Percentiles rank a stretch among this genome's conserved stretches.
phyloP scores from a whole-genome alignment of 495 filamentous ascomycete genomes.

The Endocarpon pusillum region DNA sequence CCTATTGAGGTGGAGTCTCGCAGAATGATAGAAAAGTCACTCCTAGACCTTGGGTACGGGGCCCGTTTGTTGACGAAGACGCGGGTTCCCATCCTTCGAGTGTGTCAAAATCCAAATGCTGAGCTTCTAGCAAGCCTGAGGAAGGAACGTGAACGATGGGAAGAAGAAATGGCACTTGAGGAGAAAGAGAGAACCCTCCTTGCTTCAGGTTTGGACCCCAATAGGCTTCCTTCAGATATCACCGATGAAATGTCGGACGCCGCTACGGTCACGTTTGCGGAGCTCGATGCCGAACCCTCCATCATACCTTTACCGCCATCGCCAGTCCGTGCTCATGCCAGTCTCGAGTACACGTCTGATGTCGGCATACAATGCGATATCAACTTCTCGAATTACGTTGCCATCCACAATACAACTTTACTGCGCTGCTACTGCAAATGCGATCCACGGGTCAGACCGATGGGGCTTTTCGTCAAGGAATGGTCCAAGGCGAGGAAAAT shows the following conservation, averaged over 20 bases:
- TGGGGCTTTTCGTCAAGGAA: constrained; percentile 65
- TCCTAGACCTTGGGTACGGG: constrained; percentile 53
- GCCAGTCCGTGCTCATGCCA: constrained; percentile 12
- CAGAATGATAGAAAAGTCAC: constrained; percentile 43
- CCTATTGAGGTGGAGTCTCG: constrained; percentile 35
- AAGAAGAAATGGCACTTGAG: constrained; percentile 13
- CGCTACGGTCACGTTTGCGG: neutral
- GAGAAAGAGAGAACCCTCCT: neutral
- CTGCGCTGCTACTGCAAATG: constrained; percentile 60
- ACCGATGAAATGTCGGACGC: neutral
- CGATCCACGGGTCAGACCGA: constrained; percentile 52
- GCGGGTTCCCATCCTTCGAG: constrained; percentile 65
- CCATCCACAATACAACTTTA: constrained; percentile 60
- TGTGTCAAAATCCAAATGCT: constrained; percentile 48
- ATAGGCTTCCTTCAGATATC: neutral
- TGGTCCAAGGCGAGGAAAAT: constrained; percentile 72
- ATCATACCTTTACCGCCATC: constrained; percentile 22
- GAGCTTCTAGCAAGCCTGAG: constrained; percentile 32
- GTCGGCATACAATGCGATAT: constrained; percentile 69
- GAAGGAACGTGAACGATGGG: constrained; percentile 45
- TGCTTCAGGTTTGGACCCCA: neutral
- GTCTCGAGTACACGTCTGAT: constrained; percentile 51
- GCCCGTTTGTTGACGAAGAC: constrained; percentile 54
- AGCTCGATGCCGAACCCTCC: constrained; percentile 27
- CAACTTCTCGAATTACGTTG: constrained; percentile 66